A percentile compares a stretch with the other conserved stretches of the same genome.
Conservation (phyloP, 805 yeast genomes). For the Spathaspora hagerdaliae region DNA sequence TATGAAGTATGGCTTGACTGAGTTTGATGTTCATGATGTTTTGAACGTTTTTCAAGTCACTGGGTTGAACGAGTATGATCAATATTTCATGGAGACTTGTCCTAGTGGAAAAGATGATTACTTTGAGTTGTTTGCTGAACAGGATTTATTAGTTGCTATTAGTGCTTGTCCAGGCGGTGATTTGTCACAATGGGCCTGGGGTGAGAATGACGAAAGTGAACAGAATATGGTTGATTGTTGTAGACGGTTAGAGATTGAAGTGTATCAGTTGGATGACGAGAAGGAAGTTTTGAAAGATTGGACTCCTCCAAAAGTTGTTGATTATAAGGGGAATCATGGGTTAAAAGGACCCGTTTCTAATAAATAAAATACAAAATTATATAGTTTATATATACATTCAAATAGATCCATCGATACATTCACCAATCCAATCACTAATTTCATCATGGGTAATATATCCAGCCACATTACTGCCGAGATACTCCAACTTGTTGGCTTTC, state of each 20-base stretch:
- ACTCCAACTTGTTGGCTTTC: slow-evolving; percentile 22
- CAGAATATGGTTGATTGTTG: slow-evolving; percentile 56
- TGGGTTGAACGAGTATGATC: slow-evolving; percentile 61
- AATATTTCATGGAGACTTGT: slow-evolving; percentile 67
- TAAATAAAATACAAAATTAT: background rate
- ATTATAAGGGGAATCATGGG: slow-evolving; percentile 59
- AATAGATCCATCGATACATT: slow-evolving; percentile 41
- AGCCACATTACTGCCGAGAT: slow-evolving; percentile 41
- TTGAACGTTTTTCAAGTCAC: slow-evolving; percentile 68
- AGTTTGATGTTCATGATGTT: slow-evolving; percentile 66
- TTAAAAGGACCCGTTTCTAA: slow-evolving; percentile 11
- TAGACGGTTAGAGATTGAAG: slow-evolving; percentile 60
- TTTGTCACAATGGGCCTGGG: slow-evolving; percentile 68
- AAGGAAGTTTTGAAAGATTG: slow-evolving; percentile 43
- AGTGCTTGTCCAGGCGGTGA: slow-evolving; percentile 73
- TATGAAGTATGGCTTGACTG: slow-evolving; percentile 57
- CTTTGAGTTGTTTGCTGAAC: slow-evolving; percentile 66
- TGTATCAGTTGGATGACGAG: slow-evolving; percentile 48
- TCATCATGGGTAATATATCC: slow-evolving; percentile 43
- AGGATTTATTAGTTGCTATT: slow-evolving; percentile 59
- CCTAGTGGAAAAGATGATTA: slow-evolving; percentile 59
- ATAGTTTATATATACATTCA: slow-evolving; percentile 7
- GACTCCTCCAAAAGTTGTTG: slow-evolving; percentile 47
- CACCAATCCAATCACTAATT: slow-evolving; percentile 44
- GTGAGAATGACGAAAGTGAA: slow-evolving; percentile 47